Evolutionary conservation across 352 stramenopile species (phyloP).

Genomic region (Phytophthora hibernalis): DNA sequence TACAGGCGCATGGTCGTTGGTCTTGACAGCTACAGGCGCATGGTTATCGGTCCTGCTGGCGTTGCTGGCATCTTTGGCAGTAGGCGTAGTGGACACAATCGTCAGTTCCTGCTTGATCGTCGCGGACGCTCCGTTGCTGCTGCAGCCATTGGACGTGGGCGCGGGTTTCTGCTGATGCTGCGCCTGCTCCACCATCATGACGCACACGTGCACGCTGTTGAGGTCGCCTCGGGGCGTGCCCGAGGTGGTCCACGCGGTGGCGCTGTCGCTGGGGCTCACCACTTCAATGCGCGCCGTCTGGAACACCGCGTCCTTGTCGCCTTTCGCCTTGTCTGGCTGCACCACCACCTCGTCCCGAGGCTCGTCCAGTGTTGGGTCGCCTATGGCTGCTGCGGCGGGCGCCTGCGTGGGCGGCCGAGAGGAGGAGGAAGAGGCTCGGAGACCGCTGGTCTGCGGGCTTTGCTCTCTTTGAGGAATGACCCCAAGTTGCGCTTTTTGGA

Average conservation of each 20-base stretch:
- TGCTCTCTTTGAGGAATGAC: slow-evolving; percentile 65
- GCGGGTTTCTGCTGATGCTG: slow-evolving; percentile 39
- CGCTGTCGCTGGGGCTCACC: slow-evolving; percentile 54
- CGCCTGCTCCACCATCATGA: slow-evolving; percentile 66
- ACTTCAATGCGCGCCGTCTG: slow-evolving; percentile 59
- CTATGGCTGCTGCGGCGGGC: slow-evolving; percentile 52
- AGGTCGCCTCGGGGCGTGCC: slow-evolving; percentile 44
- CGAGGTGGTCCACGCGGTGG: slow-evolving; percentile 47
- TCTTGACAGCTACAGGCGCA: slow-evolving; percentile 22
- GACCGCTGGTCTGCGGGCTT: slow-evolving; percentile 33
- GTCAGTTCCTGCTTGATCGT: slow-evolving; percentile 32
- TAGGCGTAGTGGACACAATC: neutral
- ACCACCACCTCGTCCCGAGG: slow-evolving; percentile 46
- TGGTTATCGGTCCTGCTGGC: neutral
- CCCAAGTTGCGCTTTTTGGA: slow-evolving; percentile 37
- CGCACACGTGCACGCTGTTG: slow-evolving; percentile 57
- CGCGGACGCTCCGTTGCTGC: slow-evolving; percentile 12
- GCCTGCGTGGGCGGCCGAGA: slow-evolving; percentile 23
- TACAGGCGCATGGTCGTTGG: slow-evolving; percentile 1
- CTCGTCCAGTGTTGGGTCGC: slow-evolving; percentile 44
- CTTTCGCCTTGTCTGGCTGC: slow-evolving; percentile 36
- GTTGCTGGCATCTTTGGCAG: slow-evolving; percentile 5
- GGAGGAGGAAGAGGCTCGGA: neutral
- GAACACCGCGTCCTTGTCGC: slow-evolving; percentile 43
- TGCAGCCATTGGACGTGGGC: slow-evolving; percentile 9